phyloP scores from a whole-genome alignment of 306 rosid genomes.

The Dalbergia cultrata region DNA sequence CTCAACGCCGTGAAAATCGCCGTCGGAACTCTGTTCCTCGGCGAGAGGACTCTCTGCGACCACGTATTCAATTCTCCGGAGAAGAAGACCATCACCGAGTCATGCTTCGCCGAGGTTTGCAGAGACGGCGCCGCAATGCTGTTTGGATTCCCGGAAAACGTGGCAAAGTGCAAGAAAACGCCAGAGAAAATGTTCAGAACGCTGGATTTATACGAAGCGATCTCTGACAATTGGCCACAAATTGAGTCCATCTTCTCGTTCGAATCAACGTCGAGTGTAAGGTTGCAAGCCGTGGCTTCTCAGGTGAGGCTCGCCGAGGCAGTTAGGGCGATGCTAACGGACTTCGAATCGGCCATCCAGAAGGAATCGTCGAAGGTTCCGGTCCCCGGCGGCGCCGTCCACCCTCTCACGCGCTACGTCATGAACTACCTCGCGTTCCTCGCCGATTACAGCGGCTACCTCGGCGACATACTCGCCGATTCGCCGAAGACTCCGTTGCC shows the following conservation, averaged over 20 bases:
- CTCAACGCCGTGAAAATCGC: conserved; percentile 61
- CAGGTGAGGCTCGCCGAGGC: conserved; percentile 58
- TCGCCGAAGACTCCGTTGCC: conserved; percentile 74
- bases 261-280: conserved; percentile 59
- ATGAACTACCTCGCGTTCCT: conserved; percentile 82
- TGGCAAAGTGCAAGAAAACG: conserved; percentile 77
- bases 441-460: conserved; percentile 63
- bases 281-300: conserved; percentile 54
- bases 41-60: conserved; percentile 73
- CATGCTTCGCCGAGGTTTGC: conserved; percentile 68
- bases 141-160: conserved; percentile 74
- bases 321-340: conserved; percentile 58
- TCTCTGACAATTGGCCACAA: conserved; percentile 60
- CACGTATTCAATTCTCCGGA: conserved; percentile 59
- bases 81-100: conserved; percentile 49
- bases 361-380: conserved; percentile 71
- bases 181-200: conserved; percentile 80
- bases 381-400: conserved; percentile 77
- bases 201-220: conserved; percentile 74
- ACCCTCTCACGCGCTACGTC: conserved; percentile 94
- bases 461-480: conserved; percentile 67
- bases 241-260: conserved; percentile 70
- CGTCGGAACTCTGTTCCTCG: conserved; percentile 60
- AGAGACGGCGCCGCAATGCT: conserved; percentile 60
- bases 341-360: conserved; percentile 78